These are phyloP conservation scores for Penicillium argentinense DNA, from an alignment of 495 filamentous ascomycete species.

Conservation along the genomic window DNA sequence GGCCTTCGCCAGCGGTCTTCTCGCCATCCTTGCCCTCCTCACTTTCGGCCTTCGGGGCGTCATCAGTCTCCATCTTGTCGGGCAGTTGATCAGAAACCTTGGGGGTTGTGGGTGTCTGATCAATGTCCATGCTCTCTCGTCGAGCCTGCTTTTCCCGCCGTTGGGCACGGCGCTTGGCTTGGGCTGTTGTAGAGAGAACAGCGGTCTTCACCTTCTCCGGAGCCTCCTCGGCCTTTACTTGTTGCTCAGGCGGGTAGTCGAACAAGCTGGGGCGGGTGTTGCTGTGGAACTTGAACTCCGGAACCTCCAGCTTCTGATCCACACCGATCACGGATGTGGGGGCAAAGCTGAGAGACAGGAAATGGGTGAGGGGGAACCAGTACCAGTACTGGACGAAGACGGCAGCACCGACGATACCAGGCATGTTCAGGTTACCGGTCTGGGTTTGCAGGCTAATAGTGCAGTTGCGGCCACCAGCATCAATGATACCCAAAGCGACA, in stretches of 20 bases:
- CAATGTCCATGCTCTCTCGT: slow-evolving; percentile 84
- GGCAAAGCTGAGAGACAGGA: slow-evolving; percentile 88
- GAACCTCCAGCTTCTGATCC: slow-evolving; percentile 89
- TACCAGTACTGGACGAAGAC: slow-evolving; percentile 99
- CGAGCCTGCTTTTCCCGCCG: slow-evolving; percentile 71
- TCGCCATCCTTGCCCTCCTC: slow-evolving; percentile 66
- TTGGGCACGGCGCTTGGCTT: slow-evolving; percentile 88
- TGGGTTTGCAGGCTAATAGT: slow-evolving; percentile 97
- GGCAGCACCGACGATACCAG: slow-evolving; percentile 94
- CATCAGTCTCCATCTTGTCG: slow-evolving; percentile 91
- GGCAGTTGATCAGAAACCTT: slow-evolving; percentile 63
- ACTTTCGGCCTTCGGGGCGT: slow-evolving; percentile 57
- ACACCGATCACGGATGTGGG: slow-evolving; percentile 94
- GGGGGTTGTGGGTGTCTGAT: slow-evolving; percentile 71
- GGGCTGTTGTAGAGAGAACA: slow-evolving; percentile 92
- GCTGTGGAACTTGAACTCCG: slow-evolving; percentile 94
- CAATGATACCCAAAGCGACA: slow-evolving; percentile 93
- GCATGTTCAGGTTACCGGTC: slow-evolving; percentile 97
- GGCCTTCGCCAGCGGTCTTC: slow-evolving; percentile 54
- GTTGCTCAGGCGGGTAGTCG: slow-evolving; percentile 95
- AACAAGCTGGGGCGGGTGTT: slow-evolving; percentile 93
- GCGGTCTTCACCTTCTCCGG: slow-evolving; percentile 94
- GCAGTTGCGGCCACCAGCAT: slow-evolving; percentile 97
- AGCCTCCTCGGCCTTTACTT: slow-evolving; percentile 89
- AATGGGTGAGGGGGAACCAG: slow-evolving; percentile 99